Base-by-base conservation (phyloP, 306 rosid species). In the Mimosa pudica region DNA sequence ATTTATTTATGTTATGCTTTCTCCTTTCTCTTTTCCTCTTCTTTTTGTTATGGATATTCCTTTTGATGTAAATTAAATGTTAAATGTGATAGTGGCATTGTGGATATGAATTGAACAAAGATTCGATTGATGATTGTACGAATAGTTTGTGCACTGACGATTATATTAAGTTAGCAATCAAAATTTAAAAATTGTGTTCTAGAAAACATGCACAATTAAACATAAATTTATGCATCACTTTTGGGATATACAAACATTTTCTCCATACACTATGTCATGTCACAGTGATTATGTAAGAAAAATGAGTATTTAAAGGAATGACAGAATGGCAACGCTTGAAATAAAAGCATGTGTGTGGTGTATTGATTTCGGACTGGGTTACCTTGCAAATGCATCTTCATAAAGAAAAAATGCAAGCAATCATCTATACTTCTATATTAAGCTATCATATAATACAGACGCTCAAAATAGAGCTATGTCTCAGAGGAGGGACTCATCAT, bases 321-420 rank as follows among this genome's bases (percentile, higher is more conserved):
- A 52, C 64, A 72, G 76, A 52, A 52, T 35, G 33, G 47, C 35
- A 51, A 52, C 2, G 33, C 64, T 72, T 72, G 32, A 52, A 51
- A 16, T 17, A 36, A 35, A 72, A 72, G 63, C 76, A 16, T 33
- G 35, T 4, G 4, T 51, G 52, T 11, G 52, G 18, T 51, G 17
- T 51, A 2, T 45, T 70, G 18, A 20, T 24, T 5, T 18, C 20
- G 2, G 4, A 45, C 18, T 42, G 49, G 57, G 14, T 72, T 17
- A 14, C 76, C 36, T 33, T 33, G 64, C 64, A 72, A 33, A 16
- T 33, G 64, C 64, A 52, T 33, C 45, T 51, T 72, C 64, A 72
- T 0, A 52, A 52, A 52, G 2, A 72, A 72, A 24, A 24, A 24
- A 24, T 0, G 76, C 61, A 51, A 72, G 64, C 47, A 33, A 72